A percentile compares a stretch with the other conserved stretches of the same genome.
Evolutionary conservation across 1,284 basidiomycete species (phyloP).

Genomic region (Microbotryum lychnidis-dioicae): DNA sequence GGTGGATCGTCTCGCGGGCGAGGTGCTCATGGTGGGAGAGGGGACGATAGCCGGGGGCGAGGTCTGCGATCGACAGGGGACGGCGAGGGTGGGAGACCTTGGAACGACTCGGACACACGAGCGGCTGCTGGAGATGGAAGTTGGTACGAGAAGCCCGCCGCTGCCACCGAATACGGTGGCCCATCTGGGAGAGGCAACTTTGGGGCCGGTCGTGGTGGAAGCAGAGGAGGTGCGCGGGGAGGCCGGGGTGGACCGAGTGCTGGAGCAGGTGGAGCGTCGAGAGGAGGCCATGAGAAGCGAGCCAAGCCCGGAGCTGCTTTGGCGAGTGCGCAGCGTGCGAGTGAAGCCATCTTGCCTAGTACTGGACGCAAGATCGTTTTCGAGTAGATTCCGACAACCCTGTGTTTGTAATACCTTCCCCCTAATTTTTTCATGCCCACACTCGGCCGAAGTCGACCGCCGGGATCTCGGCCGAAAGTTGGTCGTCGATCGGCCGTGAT

Average conservation of each 20-base stretch:
- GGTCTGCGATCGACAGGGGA: neutral
- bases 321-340: conserved; percentile 76
- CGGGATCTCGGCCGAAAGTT: too few relatives aligned
- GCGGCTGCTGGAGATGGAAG: too few relatives aligned
- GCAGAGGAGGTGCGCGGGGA: conserved; percentile 1
- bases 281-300: conserved; percentile 43
- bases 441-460: too few relatives aligned
- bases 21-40: too few relatives aligned
- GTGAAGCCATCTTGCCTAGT: conserved; percentile 68
- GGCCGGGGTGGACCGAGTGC: conserved; percentile 35
- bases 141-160: neutral
- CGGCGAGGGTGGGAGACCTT: neutral
- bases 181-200: too few relatives aligned
- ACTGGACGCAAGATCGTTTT: conserved; percentile 80
- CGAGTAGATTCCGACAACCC: conserved; percentile 23
- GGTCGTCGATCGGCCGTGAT: too few relatives aligned
- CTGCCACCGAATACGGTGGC: neutral
- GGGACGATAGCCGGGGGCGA: conserved; percentile 10
- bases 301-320: conserved; percentile 82
- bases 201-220: conserved; percentile 1
- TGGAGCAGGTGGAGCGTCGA: conserved; percentile 32
- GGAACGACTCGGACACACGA: neutral
- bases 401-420: neutral
- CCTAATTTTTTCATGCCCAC: neutral
- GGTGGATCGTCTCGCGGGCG: too few relatives aligned